A percentile compares a stretch with the other conserved stretches of the same genome.
phyloP scores from a whole-genome alignment of 306 rosid genomes.

The Prunus dulcis region DNA sequence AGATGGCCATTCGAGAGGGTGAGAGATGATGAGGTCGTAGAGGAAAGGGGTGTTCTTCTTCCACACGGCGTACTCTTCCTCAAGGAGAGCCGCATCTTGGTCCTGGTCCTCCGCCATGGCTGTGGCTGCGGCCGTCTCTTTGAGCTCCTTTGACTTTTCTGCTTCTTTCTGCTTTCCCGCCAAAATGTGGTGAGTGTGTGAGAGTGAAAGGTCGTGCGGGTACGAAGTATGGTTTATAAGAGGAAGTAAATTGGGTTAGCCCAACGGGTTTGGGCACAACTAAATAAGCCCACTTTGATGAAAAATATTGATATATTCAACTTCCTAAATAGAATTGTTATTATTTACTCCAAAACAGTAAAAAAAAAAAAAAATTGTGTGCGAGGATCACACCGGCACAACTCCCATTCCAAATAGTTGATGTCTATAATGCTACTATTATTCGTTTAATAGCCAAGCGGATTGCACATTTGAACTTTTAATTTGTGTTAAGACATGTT shows the following conservation, averaged over 20 bases:
- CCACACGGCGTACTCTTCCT: slow-evolving; percentile 82
- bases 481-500: too few species aligned
- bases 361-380: too few species aligned
- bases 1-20: slow-evolving; percentile 91
- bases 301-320: too few species aligned
- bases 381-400: too few species aligned
- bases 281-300: not conserved
- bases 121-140: not conserved
- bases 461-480: too few species aligned
- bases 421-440: too few species aligned
- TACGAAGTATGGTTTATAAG: not conserved
- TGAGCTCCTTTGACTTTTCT: not conserved
- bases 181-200: not conserved
- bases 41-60: slow-evolving; percentile 75
- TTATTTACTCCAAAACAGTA: too few species aligned
- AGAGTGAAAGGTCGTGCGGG: not conserved
- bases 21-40: slow-evolving; percentile 73
- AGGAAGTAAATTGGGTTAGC: not conserved
- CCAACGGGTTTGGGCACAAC: not conserved
- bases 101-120: slow-evolving; percentile 48
- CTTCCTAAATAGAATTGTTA: too few species aligned
- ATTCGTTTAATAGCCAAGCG: too few species aligned
- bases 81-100: slow-evolving; percentile 32
- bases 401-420: too few species aligned
- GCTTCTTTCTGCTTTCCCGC: slow-evolving; percentile 30